phyloP scores from a whole-genome alignment of 2,329 filamentous ascomycete species.

The Fonsecaea nubica region DNA sequence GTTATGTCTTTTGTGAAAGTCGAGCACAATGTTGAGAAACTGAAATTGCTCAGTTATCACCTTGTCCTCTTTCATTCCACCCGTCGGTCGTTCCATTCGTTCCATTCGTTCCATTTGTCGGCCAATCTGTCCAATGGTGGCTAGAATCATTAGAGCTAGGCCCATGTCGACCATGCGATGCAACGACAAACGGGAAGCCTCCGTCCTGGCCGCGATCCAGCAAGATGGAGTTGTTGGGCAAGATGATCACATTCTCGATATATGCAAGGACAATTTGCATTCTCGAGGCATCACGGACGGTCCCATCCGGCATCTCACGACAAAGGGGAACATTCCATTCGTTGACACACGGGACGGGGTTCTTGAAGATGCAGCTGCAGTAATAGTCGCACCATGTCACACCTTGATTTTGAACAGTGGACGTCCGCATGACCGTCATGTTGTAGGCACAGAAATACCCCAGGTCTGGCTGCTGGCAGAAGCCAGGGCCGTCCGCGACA shows the following conservation, averaged over 20 bases:
- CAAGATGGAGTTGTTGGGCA: conserved; percentile 24
- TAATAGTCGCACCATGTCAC: conserved; percentile 25
- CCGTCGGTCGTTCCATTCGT: neutral
- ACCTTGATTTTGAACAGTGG: neutral
- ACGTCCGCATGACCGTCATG: conserved; percentile 15
- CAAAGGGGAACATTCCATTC: conserved; percentile 24
- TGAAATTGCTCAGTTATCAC: neutral
- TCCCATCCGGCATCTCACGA: conserved; percentile 23
- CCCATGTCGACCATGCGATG: neutral
- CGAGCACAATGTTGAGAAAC: neutral
- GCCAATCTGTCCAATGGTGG: neutral
- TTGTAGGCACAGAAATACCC: conserved; percentile 25
- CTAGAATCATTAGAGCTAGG: neutral
- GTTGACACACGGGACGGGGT: conserved; percentile 23
- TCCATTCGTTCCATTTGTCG: neutral
- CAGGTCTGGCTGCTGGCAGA: conserved; percentile 8
- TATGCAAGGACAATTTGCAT: conserved; percentile 14
- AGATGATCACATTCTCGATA: conserved; percentile 4
- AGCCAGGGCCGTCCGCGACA: conserved; percentile 13
- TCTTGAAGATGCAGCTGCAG: conserved; percentile 25
- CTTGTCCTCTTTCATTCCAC: neutral
- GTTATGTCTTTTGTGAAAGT: neutral
- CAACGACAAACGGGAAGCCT: conserved; percentile 10
- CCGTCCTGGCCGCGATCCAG: conserved; percentile 10
- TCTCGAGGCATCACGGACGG: conserved; percentile 18